Evolutionary conservation across 2,329 filamentous ascomycete species (phyloP), one percentile per base, ranked within the genome.

Genomic region (Xylaria sp.): DNA sequence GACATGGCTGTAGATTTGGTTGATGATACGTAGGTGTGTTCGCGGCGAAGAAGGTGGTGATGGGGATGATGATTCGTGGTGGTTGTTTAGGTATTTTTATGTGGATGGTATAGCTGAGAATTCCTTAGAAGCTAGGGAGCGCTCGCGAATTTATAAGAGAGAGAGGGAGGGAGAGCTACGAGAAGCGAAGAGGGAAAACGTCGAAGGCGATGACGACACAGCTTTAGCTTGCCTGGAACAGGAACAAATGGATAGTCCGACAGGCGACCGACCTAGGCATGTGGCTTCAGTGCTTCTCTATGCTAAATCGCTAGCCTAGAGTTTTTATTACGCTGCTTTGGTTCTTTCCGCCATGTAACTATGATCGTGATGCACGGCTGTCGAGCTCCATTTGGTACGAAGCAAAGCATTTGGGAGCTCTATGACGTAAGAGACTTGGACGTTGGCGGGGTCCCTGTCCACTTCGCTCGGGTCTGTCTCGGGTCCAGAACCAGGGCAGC

Each of bases 1-100:
- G 87, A 88, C 87, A 89, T 89, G 78, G 66, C 85, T 80, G 34
- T 28, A 52, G 52, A 32, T 61, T 25, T 57, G 25, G 39, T 44
- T 44, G 74, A 58, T 76, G 58, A 57, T 64, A 15, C n/a, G 56
- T 65, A 13, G 32, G 9, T 20, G 50, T 6, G 34, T 4, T 50
- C 25, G 2, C 34, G 51, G 23, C 28, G 15, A 39, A 44, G 39
- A 60, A 60, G 28, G 20, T 34, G 8, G 34, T 39, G 34, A 46
- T 15, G 39, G 55, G 60, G 48, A 25, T 34, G 8, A 46, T 39
- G 34, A 46, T 15, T 39, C 37, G 50, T 25, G 23, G 15, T 56
- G 41, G 28, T 68, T 52, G 34, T 37, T 10, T 37, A 8, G 34
- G 34, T 63, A 44, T 59, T 52, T 71, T 65, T 71, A 10, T 8